phyloP scores from a whole-genome alignment of 148 eudicot species.

The Beta vulgaris region DNA sequence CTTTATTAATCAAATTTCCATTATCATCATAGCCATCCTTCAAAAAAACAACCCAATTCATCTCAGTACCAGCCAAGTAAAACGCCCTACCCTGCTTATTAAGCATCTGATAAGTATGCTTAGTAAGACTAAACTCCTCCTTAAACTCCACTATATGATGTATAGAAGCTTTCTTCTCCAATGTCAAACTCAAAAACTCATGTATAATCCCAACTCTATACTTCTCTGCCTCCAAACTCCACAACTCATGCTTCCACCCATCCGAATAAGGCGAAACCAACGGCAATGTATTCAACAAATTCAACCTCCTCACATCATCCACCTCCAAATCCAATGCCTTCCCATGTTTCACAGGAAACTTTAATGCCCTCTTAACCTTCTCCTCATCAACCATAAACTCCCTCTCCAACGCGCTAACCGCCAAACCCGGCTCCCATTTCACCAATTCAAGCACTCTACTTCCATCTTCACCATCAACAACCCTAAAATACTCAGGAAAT shows the following conservation, averaged over 20 bases:
- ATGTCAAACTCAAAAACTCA: conserved; percentile 90
- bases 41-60: conserved; percentile 92
- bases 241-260: conserved; percentile 69
- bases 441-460: conserved; percentile 61
- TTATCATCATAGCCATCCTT: conserved; percentile 74
- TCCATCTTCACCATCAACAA: conserved; percentile 57
- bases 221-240: conserved; percentile 90
- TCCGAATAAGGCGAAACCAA: conserved; percentile 94
- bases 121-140: conserved; percentile 96
- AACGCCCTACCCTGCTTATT: conserved; percentile 76
- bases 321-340: conserved; percentile 60
- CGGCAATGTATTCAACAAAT: conserved; percentile 80
- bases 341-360: conserved; percentile 69
- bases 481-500: conserved; percentile 59
- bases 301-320: conserved; percentile 58
- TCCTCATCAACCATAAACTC: conserved; percentile 84
- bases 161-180: conserved; percentile 94
- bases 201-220: conserved; percentile 83
- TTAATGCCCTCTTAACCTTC: conserved; percentile 63
- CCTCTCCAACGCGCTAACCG: conserved; percentile 76
- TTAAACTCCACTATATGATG: conserved; percentile 98
- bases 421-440: conserved; percentile 74
- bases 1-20: conserved; percentile 68
- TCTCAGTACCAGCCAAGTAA: conserved; percentile 94
- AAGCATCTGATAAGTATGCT: conserved; percentile 90